A percentile compares a stretch with the other conserved stretches of the same genome.
Evolutionary conservation across 306 rosid species (phyloP).

Genomic region (Boehmeria nivea): DNA sequence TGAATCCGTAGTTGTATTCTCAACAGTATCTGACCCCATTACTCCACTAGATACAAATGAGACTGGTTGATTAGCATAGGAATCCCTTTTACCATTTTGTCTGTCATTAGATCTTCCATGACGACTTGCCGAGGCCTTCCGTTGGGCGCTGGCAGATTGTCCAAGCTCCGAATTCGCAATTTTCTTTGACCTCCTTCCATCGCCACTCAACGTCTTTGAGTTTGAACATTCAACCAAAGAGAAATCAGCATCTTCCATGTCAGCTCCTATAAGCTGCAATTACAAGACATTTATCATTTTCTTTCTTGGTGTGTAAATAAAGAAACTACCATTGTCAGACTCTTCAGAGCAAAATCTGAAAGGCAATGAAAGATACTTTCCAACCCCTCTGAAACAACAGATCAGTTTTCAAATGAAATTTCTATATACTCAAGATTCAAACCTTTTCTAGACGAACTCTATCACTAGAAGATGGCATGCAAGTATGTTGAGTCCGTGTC

Average conservation of each 20-base stretch:
- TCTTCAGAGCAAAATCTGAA: too few relatives aligned
- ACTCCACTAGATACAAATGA: conserved; percentile 72
- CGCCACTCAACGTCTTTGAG: conserved; percentile 31
- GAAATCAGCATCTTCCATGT: conserved; percentile 60
- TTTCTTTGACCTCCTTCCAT: conserved; percentile 37
- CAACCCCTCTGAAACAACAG: too few relatives aligned
- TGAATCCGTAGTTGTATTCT: conserved; percentile 25
- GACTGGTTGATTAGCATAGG: conserved; percentile 64
- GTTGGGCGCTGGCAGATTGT: conserved; percentile 27
- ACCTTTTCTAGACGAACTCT: conserved; percentile 76
- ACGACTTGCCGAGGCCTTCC: conserved; percentile 32
- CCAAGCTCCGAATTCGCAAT: conserved; percentile 30
- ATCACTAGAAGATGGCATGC: conserved; percentile 74
- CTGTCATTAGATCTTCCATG: conserved; percentile 41
- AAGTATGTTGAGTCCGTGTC: conserved; percentile 54
- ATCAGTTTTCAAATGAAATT: neutral
- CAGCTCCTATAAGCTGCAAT: conserved; percentile 64
- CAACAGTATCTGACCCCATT: conserved; percentile 44
- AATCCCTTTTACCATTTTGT: conserved; percentile 37
- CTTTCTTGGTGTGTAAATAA: too few relatives aligned
- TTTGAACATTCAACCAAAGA: conserved; percentile 38
- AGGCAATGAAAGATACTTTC: too few relatives aligned
- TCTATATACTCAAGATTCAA: neutral
- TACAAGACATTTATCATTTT: neutral
- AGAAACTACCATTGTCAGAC: too few relatives aligned